Evolutionary conservation across 495 filamentous ascomycete species (phyloP).

Genomic region (Annulohypoxylon nitens): DNA sequence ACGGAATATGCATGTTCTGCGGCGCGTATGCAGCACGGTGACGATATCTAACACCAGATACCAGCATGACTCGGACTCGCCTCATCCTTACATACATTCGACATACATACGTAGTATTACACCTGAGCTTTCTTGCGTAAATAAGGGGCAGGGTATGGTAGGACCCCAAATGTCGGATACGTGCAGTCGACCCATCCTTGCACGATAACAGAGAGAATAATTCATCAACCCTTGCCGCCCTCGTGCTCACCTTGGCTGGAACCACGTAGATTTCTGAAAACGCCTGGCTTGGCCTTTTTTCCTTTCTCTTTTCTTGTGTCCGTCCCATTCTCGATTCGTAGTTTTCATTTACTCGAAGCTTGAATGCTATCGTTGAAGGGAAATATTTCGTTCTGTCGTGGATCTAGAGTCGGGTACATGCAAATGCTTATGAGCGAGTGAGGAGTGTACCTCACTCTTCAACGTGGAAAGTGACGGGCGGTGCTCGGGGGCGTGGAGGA

Average conservation of each 20-base stretch:
- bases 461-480: constrained; percentile 19
- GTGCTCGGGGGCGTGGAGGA: constrained; percentile 23
- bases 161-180: constrained; percentile 33
- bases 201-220: constrained; percentile 27
- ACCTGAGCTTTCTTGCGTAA: constrained; percentile 17
- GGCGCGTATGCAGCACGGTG: constrained; percentile 13
- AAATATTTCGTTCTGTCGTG: neutral
- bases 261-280: constrained; percentile 13
- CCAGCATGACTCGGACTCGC: constrained; percentile 7
- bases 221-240: constrained; percentile 25
- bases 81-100: constrained; percentile 25
- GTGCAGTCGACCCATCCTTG: constrained; percentile 26
- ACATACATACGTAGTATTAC: constrained; percentile 17
- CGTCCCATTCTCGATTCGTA: constrained; percentile 9
- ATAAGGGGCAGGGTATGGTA: constrained; percentile 22
- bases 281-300: constrained; percentile 7
- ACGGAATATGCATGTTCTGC: neutral
- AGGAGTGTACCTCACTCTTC: constrained; percentile 25
- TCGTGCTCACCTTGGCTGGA: constrained; percentile 18
- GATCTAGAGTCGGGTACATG: constrained; percentile 21
- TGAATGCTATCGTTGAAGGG: constrained; percentile 8
- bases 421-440: constrained; percentile 12
- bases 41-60: constrained; percentile 5
- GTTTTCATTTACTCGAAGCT: neutral
- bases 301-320: neutral